Evolutionary conservation across 106 monocot genomes (phyloP), one percentile per base, ranked within the genome.

Genomic region (Iris macrosiphon): DNA sequence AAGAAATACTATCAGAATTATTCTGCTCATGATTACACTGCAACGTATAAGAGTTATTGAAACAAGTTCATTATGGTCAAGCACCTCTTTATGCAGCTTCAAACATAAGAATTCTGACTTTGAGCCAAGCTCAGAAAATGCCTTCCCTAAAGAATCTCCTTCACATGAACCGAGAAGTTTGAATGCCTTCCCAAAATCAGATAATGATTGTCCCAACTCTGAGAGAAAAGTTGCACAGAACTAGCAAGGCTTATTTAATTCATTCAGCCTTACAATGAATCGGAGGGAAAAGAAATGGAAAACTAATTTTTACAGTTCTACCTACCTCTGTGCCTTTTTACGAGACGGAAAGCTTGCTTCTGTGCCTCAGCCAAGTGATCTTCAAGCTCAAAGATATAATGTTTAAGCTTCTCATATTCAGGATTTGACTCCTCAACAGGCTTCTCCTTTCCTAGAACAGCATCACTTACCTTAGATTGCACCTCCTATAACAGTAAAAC

Each of bases 381-480:
- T 72, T 92, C 92, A 49, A 92, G 79, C 41, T 77, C 79, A 69
- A 62, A 92, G 19, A 92, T 75, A 51, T 92, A 92, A 63, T 73
- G 74, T 60, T 83, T 87, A 4, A 92, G 58, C 48, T 87, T 92
- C 64, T 92, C 92, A 66, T 87, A 92, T 58, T 92, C 92, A 52
- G 87, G 83, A 52, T 59, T 74, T 18, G 83, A 62, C 66, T 92
- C 92, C 60, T 92, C 92, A 11, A 87, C 81, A 33, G 92, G 92
- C 52, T 92, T 92, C 61, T 92, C 92, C 65, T 92, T 92, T 22
- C 92, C 92, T 37, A 87, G 71, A 71, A 92, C 87, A 40, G 87
- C 92, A 77, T 92, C 92, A 69, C 83, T 92, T 20, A 92, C 92
- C 60, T 77, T 92, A 52, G 92, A 71, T 45, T 83, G 87, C 29